Base-by-base conservation (phyloP, 73 alveolate species). In the Uronychia binucleata region DNA sequence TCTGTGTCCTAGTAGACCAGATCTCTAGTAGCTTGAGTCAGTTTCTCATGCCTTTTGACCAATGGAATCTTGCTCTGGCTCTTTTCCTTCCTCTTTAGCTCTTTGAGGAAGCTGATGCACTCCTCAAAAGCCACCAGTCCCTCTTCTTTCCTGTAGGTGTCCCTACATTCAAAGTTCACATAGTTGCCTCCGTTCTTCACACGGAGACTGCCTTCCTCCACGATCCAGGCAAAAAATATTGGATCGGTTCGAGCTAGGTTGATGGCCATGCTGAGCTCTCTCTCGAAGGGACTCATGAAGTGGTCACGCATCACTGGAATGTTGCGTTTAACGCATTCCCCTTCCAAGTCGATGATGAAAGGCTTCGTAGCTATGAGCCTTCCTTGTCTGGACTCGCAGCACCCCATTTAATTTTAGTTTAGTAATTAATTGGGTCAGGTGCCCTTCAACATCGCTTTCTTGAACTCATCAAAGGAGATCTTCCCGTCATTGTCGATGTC, bases 401-500 rank as follows among this genome's bases (percentile, higher is more conserved):
- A 46, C 67, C 67, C 67, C 67, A 46, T 46, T 46, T 11, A 46
- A 46, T 11, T 11, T 46, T 46, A 46, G n/a, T n/a, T n/a, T n/a
- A n/a, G n/a, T n/a, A 46, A 46, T 46, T 46, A 46, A 46, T 46
- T 46, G n/a, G n/a, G n/a, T n/a, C n/a, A n/a, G n/a, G 67, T 46
- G 5, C 67, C 67, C 19, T 46, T 46, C n/a, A 46, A 19, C 67
- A 46, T 46, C n/a, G 67, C 67, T 26, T 0, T 74, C 77, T 75
- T 83, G 32, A 90, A 90, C 77, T 90, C 96, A 32, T 90, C 96
- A 75, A 80, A 87, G 79, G 80, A 74, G 25, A 91, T 85, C 28
- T 11, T 28, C 0, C 94, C 94, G 78, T 91, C 94, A 1, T 87
- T 82, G 80, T 91, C 91, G 58, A 75, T 33, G 59, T 91, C 96